Base-by-base conservation (phyloP, 2,329 filamentous ascomycete genomes). In the Rhynchosporium graminicola region DNA sequence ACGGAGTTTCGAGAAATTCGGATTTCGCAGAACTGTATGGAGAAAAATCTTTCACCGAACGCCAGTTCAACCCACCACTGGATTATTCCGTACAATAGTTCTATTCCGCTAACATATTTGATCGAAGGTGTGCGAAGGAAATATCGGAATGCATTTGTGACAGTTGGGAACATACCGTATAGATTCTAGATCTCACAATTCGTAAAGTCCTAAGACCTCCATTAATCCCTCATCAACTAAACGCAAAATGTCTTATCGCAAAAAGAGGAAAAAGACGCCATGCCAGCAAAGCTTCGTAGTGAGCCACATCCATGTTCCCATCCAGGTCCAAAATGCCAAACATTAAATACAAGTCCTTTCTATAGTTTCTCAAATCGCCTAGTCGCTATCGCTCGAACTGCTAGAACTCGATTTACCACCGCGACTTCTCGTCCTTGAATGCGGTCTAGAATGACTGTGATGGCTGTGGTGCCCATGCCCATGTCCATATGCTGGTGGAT, bases 341-440 rank as follows among this genome's bases (percentile, higher is more conserved):
- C 42, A 55, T 38, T 31, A 10, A 15, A 56, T 31, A 36, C 51
- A 42, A 20, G 20, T 20, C 20, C 20, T 15, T 48, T 45, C 43
- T n/a, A 28, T 28, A 26, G 12, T 15, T 42, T 2, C 43, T 13
- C 6, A 13, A 56, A 54, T 38, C 51, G 54, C 51, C 40, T 70
- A 71, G 55, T 71, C 67, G 36, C 66, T 69, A 55, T 67, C 67
- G 10, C 58, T 64, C 50, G 55, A 61, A 56, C 6, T 6, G 9
- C 47, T 54, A 26, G 57, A 59, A 57, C 52, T 60, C 12, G 51
- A 48, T 13, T 66, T 59, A 7, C 57, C 31, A 10, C 65, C 62
- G 10, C 67, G 62, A 43, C 66, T 67, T 20, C 70, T 55, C 20
- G 59, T 60, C 28, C 67, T 63, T 13, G 60, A 64, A 31, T 65